Conservation (phyloP, 495 filamentous ascomycete species). For the Penicillium desertorum region DNA sequence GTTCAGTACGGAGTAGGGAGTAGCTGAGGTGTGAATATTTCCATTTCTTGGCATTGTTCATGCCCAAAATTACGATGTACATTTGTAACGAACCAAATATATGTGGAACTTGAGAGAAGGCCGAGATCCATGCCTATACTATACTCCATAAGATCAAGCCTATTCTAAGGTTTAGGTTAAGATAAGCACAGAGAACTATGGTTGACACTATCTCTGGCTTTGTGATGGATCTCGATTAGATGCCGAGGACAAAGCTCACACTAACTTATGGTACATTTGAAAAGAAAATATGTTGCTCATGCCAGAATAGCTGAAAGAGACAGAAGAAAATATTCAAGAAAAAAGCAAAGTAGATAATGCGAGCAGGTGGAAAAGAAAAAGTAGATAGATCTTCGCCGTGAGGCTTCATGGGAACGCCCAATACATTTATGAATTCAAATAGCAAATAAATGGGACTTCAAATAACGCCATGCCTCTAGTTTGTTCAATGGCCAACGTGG, state of each 20-base stretch:
- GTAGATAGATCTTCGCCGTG: conserved; percentile 8
- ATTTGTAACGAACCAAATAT: background rate
- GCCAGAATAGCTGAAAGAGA: background rate
- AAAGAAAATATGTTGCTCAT: conserved; percentile 13
- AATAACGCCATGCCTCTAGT: conserved; percentile 16
- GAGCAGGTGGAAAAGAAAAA: background rate
- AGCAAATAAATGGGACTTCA: conserved; percentile 1
- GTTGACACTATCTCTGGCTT: background rate
- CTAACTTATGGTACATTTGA: conserved; percentile 16
- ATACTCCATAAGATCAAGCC: background rate
- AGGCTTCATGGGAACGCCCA: conserved; percentile 15
- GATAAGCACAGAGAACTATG: conserved; percentile 4
- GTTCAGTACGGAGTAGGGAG: background rate
- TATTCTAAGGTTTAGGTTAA: too few relatives aligned
- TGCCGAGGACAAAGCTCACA: background rate
- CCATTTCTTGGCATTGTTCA: conserved; percentile 4
- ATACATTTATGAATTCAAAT: conserved; percentile 9
- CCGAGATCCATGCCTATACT: background rate
- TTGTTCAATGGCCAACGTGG: conserved; percentile 11
- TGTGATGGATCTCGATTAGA: conserved; percentile 5
- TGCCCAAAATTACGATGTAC: conserved; percentile 3
- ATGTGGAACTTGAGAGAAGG: conserved; percentile 1
- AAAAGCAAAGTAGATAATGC: conserved; percentile 5
- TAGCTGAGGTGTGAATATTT: background rate
- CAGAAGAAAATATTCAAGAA: background rate